Conservation (phyloP, 1,139 yeast genomes). For the Pichia sp. region DNA sequence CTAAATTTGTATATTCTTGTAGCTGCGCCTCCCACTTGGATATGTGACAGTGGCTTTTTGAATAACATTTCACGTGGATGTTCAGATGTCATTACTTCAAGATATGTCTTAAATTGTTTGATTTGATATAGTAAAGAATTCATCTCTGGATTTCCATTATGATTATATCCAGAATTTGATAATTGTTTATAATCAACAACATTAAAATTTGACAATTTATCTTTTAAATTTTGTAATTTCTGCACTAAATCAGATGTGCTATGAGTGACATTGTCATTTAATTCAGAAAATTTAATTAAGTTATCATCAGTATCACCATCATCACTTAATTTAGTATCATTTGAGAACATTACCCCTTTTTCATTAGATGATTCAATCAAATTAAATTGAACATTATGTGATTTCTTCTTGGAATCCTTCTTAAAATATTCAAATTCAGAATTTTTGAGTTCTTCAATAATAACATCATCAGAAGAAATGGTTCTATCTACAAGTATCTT, state of each 20-base stretch:
- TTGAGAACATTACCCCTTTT: slow-evolving; percentile 23
- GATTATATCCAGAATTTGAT: slow-evolving; percentile 16
- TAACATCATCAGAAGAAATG: slow-evolving; percentile 27
- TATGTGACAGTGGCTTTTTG: slow-evolving; percentile 21
- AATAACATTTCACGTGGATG: slow-evolving; percentile 29
- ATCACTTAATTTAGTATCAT: slow-evolving; percentile 22
- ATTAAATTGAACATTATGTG: background rate
- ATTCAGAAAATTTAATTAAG: slow-evolving; percentile 9
- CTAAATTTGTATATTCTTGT: slow-evolving; percentile 16
- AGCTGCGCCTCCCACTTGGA: slow-evolving; percentile 6
- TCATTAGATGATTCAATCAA: slow-evolving; percentile 2
- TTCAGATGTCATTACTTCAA: slow-evolving; percentile 34
- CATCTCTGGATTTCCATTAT: slow-evolving; percentile 29
- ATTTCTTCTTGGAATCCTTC: slow-evolving; percentile 2
- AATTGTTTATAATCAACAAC: slow-evolving; percentile 22
- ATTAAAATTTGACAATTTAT: slow-evolving; percentile 19
- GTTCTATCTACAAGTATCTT: slow-evolving; percentile 37
- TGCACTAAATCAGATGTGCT: slow-evolving; percentile 13
- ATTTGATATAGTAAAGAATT: slow-evolving; percentile 34
- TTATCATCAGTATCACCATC: background rate
- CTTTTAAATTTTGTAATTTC: slow-evolving; percentile 18
- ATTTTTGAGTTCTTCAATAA: slow-evolving; percentile 6
- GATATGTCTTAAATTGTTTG: slow-evolving; percentile 37
- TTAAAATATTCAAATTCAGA: slow-evolving; percentile 7
- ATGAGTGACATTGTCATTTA: slow-evolving; percentile 13